Conservation (phyloP, 345 rosid species). For the Reutealis trisperma region DNA sequence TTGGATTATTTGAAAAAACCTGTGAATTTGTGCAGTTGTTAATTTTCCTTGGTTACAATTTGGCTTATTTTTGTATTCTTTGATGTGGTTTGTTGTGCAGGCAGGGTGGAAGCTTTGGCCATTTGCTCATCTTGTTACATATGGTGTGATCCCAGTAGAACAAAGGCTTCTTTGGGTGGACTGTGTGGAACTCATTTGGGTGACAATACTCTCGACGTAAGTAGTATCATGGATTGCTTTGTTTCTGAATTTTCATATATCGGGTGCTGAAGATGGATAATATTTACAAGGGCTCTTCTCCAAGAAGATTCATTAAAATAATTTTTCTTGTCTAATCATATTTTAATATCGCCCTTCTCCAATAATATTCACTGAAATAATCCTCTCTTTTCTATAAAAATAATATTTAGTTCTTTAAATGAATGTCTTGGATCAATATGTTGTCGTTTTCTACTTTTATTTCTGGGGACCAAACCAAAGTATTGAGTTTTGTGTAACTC, state of each 20-base stretch:
- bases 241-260: neutral
- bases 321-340: neutral
- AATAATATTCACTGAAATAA: neutral
- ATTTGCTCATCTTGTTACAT: constrained; percentile 91
- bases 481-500: too few species aligned
- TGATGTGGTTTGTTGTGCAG: constrained; percentile 42
- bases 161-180: constrained; percentile 99
- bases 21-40: neutral
- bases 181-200: constrained; percentile 95
- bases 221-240: constrained; percentile 22
- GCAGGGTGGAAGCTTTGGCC: constrained; percentile 99
- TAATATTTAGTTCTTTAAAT: neutral
- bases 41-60: neutral
- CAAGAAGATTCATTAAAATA: neutral
- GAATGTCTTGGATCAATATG: neutral
- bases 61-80: constrained; percentile 15
- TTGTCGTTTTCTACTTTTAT: too few species aligned
- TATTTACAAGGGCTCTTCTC: neutral
- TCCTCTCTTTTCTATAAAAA: neutral
- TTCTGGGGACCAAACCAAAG: neutral
- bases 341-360: neutral
- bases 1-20: neutral
- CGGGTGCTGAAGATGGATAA: neutral
- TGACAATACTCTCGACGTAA: constrained; percentile 96
- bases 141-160: constrained; percentile 86